phyloP scores from a whole-genome alignment of 2,329 filamentous ascomycete genomes.

The Trichoderma polysporum region DNA sequence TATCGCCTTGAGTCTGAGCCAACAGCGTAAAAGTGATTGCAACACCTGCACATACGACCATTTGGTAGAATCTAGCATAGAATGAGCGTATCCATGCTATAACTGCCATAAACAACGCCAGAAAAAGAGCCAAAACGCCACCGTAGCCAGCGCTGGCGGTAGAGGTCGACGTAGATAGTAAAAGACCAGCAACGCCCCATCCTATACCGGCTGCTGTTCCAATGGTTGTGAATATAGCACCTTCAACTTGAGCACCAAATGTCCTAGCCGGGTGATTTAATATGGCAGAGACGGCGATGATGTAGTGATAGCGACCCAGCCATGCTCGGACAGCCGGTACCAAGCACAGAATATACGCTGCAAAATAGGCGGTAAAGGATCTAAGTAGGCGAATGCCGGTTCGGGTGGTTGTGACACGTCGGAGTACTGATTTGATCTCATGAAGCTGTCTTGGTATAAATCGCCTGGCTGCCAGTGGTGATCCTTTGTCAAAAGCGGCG shows the following conservation, averaged over 20 bases:
- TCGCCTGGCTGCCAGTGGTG: constrained; percentile 46
- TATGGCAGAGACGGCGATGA: constrained; percentile 57
- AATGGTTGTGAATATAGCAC: constrained; percentile 51
- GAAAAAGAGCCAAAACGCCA: constrained; percentile 55
- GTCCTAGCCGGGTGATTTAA: constrained; percentile 58
- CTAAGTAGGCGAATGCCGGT: constrained; percentile 53
- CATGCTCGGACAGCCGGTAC: constrained; percentile 48
- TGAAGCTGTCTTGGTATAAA: constrained; percentile 51
- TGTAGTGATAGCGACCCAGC: constrained; percentile 55
- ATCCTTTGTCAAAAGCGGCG: constrained; percentile 44
- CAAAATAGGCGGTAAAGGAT: constrained; percentile 56
- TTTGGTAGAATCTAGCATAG: constrained; percentile 56
- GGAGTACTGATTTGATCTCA: constrained; percentile 41
- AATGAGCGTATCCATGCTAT: constrained; percentile 55
- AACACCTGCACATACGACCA: constrained; percentile 55
- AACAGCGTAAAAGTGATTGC: constrained; percentile 55
- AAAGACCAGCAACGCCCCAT: constrained; percentile 55
- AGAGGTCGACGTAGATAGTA: constrained; percentile 52
- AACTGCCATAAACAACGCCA: constrained; percentile 51
- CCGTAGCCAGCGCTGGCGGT: constrained; percentile 50
- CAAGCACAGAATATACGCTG: constrained; percentile 56
- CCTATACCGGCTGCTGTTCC: constrained; percentile 55
- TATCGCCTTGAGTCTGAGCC: constrained; percentile 45
- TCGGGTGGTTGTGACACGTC: constrained; percentile 47
- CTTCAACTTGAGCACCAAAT: constrained; percentile 58